A percentile compares a stretch with the other conserved stretches of the same genome.
Conservation (phyloP, 1,284 basidiomycete genomes). For the Ceratobasidium sp. region DNA sequence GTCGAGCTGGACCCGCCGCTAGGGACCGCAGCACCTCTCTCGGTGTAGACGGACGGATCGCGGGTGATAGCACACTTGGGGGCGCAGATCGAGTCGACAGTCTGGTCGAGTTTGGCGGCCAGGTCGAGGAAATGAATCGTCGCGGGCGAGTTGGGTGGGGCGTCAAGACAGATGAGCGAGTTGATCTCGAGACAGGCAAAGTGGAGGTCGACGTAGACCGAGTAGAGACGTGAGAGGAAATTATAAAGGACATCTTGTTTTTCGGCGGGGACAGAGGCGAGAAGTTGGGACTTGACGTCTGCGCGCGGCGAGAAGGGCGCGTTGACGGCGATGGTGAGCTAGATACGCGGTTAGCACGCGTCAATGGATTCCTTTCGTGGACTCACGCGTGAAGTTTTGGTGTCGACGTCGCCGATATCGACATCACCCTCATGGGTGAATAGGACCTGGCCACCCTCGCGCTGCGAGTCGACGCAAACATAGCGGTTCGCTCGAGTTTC, state of each 20-base stretch:
- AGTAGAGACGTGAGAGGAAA: conserved; percentile 96
- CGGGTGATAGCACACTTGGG: conserved; percentile 93
- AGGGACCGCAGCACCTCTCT: conserved; percentile 59
- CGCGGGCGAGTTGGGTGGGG: conserved; percentile 76
- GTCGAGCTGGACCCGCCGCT: conserved; percentile 79
- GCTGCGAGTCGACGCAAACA: conserved; percentile 96
- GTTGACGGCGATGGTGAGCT: conserved; percentile 86
- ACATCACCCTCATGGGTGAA: conserved; percentile 99
- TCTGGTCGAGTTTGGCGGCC: conserved; percentile 99
- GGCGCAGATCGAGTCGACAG: conserved; percentile 97
- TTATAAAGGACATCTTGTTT: conserved; percentile 92
- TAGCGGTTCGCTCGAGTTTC: conserved; percentile 62
- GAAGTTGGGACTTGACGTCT: conserved; percentile 78
- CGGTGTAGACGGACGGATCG: conserved; percentile 59
- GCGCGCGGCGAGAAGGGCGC: conserved; percentile 85
- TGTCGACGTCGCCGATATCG: conserved; percentile 98
- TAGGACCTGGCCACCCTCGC: conserved; percentile 96
- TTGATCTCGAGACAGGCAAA: conserved; percentile 99
- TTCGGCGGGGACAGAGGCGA: conserved; percentile 79
- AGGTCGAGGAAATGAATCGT: conserved; percentile 98
- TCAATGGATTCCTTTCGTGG: not conserved
- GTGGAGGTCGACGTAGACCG: conserved; percentile 96
- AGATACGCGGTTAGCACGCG: conserved; percentile 58
- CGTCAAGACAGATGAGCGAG: conserved; percentile 95
- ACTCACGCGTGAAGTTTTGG: conserved; percentile 74